Evolutionary conservation across 371 early-diverging fungal genomes (phyloP).

Genomic region (Syncephalastrum sp.): DNA sequence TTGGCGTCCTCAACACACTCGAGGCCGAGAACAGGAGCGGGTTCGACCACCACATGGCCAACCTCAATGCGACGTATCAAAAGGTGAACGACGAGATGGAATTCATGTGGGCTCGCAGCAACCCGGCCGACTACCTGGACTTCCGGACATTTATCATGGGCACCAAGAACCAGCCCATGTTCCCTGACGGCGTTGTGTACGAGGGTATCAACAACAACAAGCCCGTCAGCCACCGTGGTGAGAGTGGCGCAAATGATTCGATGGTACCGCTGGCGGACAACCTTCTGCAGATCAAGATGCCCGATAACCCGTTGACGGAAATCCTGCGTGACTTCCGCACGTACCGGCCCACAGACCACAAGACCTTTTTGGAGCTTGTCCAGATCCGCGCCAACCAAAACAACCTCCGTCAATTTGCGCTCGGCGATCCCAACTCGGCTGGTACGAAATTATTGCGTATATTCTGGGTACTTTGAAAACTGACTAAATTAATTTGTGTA

Average conservation of each 20-base stretch:
- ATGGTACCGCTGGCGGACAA: conserved; percentile 87
- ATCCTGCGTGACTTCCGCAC: conserved; percentile 75
- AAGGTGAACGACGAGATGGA: conserved; percentile 77
- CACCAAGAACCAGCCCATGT: conserved; percentile 86
- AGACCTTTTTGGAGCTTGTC: conserved; percentile 69
- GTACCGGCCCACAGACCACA: conserved; percentile 80
- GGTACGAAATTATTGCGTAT: conserved; percentile 14
- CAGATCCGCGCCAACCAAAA: conserved; percentile 48
- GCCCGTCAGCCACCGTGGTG: conserved; percentile 75
- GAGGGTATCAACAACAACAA: conserved; percentile 66
- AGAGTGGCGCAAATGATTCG: conserved; percentile 85
- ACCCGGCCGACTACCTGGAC: conserved; percentile 74
- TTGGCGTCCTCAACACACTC: conserved; percentile 59
- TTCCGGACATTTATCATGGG: conserved; percentile 92
- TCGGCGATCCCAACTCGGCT: conserved; percentile 54
- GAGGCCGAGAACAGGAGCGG: conserved; percentile 48
- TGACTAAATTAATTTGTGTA: conserved; percentile 5
- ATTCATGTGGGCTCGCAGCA: conserved; percentile 73
- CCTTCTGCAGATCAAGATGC: conserved; percentile 82
- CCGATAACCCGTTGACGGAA: conserved; percentile 78
- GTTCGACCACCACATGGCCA: conserved; percentile 61
- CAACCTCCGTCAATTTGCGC: conserved; percentile 47
- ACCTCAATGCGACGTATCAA: conserved; percentile 59
- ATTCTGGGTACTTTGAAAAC: neutral
- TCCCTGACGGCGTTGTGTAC: conserved; percentile 82